Evolutionary conservation across 768 basidiomycete species (phyloP).

Genomic region (Trametes villosa): DNA sequence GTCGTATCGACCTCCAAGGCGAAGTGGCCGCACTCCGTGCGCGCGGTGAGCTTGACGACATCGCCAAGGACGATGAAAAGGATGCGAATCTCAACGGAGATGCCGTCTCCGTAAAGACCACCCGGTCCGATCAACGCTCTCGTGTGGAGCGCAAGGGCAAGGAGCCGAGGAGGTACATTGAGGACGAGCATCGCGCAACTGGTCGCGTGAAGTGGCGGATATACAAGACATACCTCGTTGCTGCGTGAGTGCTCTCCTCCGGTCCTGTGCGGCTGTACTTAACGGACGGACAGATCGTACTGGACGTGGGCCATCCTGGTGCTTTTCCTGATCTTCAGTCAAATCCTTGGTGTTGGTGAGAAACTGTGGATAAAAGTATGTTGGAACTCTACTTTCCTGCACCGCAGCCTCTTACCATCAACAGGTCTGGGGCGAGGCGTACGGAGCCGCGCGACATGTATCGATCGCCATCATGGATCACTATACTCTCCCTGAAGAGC

Average conservation of each 20-base stretch:
- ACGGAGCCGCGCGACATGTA: conserved; percentile 37
- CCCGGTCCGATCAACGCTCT: no score
- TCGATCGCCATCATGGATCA: not conserved
- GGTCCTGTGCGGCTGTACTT: not conserved
- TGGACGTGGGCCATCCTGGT: conserved; percentile 65
- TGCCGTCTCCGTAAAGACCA: no score
- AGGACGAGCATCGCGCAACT: conserved; percentile 80
- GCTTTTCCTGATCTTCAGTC: conserved; percentile 49
- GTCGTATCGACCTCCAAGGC: conserved; percentile 78
- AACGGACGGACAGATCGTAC: conserved; percentile 51
- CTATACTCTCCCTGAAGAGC: conserved; percentile 26
- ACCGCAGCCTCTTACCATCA: not conserved
- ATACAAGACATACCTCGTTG: conserved; percentile 67
- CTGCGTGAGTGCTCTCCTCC: conserved; percentile 60
- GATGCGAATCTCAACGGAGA: conserved; percentile 51
- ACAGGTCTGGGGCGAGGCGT: conserved; percentile 72
- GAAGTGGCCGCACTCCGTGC: conserved; percentile 64
- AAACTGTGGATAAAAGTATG: conserved; percentile 77
- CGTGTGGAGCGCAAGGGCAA: conserved; percentile 34
- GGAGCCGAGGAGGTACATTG: conserved; percentile 72
- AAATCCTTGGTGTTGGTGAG: conserved; percentile 56
- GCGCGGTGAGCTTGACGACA: conserved; percentile 62
- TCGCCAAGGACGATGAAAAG: conserved; percentile 57
- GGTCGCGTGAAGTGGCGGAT: conserved; percentile 83
- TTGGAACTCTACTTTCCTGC: not conserved